phyloP scores from a whole-genome alignment of 2,329 filamentous ascomycete genomes.

The Penicillium italicum region DNA sequence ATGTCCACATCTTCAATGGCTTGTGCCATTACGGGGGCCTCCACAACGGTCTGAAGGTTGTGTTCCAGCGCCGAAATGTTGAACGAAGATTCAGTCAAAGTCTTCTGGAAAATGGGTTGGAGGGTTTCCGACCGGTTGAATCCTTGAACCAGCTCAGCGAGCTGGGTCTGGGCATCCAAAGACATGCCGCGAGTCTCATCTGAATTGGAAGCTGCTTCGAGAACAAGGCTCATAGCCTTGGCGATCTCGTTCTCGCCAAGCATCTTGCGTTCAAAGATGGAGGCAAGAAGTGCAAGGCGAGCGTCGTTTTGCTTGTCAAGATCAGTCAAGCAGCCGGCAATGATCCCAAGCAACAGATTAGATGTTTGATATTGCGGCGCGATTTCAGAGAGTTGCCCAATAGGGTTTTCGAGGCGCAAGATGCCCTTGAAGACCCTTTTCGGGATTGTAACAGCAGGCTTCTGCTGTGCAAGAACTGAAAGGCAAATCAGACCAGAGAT shows the following conservation, averaged over 20 bases:
- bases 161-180: constrained; percentile 55
- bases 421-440: constrained; percentile 61
- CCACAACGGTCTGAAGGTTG: constrained; percentile 67
- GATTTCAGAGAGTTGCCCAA: constrained; percentile 35
- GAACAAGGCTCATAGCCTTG: constrained; percentile 33
- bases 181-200: constrained; percentile 43
- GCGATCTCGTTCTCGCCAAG: constrained; percentile 31
- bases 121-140: constrained; percentile 60
- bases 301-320: constrained; percentile 32
- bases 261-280: constrained; percentile 33
- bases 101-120: constrained; percentile 62
- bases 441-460: constrained; percentile 66
- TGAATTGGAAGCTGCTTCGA: constrained; percentile 41
- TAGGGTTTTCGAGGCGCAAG: constrained; percentile 32
- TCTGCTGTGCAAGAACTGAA: constrained; percentile 75
- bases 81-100: constrained; percentile 63
- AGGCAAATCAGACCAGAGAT: constrained; percentile 74
- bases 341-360: constrained; percentile 36
- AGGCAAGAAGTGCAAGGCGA: constrained; percentile 48
- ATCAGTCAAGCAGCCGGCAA: constrained; percentile 34
- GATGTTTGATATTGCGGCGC: constrained; percentile 33
- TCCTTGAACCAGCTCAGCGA: constrained; percentile 64
- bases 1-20: constrained; percentile 51
- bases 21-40: constrained; percentile 53
- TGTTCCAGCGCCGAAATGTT: constrained; percentile 73